phyloP scores from a whole-genome alignment of 805 yeast genomes.

The Candida andamanensis region DNA sequence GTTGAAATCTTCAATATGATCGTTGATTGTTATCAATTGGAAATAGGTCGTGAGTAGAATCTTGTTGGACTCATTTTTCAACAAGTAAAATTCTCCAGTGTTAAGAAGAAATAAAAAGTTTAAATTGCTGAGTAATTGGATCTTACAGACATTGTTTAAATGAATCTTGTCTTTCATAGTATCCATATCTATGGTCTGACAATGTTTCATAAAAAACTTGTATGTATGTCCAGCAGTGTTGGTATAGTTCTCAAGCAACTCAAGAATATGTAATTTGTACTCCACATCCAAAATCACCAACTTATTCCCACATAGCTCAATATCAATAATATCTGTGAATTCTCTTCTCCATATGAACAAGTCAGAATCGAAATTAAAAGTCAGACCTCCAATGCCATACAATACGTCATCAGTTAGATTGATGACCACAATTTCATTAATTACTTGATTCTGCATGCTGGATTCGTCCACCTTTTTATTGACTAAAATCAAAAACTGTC shows the following conservation, averaged over 20 bases:
- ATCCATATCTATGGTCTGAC: constrained; percentile 29
- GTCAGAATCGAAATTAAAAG: constrained; percentile 33
- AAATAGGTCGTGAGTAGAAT: constrained; percentile 15
- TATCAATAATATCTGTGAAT: constrained; percentile 2
- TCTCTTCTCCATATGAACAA: constrained; percentile 30
- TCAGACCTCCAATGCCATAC: constrained; percentile 30
- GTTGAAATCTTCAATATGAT: constrained; percentile 29
- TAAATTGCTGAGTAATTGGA: constrained; percentile 20
- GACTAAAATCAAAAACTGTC: constrained; percentile 28
- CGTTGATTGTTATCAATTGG: constrained; percentile 27
- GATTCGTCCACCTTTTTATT: constrained; percentile 20
- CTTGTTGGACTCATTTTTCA: constrained; percentile 25
- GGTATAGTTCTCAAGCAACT: constrained; percentile 7
- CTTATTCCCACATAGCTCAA: constrained; percentile 7
- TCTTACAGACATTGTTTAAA: constrained; percentile 18
- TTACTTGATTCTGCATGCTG: constrained; percentile 13
- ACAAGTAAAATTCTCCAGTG: constrained; percentile 35
- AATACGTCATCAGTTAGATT: constrained; percentile 23
- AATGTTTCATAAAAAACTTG: constrained; percentile 24
- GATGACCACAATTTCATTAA: constrained; percentile 34
- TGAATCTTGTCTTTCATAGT: constrained; percentile 24
- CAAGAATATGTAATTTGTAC: constrained; percentile 7
- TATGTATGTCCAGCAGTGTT: constrained; percentile 11
- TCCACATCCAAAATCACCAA: constrained; percentile 8
- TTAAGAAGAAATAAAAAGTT: constrained; percentile 33